Evolutionary conservation across 345 rosid genomes (phyloP), one percentile per base, ranked within the genome.

Genomic region (Arabis hirsuta): DNA sequence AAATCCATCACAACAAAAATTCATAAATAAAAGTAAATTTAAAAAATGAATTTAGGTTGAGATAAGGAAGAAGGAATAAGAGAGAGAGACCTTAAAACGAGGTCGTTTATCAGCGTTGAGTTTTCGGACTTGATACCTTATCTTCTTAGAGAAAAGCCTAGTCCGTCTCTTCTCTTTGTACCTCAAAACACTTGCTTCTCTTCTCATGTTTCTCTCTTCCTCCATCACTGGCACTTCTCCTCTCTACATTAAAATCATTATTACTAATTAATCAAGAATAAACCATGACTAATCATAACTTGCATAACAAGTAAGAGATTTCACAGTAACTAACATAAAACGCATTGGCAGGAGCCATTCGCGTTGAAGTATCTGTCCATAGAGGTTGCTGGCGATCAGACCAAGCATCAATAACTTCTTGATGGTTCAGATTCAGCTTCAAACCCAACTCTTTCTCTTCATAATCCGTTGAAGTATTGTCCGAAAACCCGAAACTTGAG

Each of bases 71-170:
- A 41, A 55, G 12, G 31, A 16, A 55, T 43, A 56, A 39, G 10
- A 62, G 50, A 13, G 9, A 8, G 2, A 16, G 26, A 85, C 96
- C 92, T 89, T 89, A 56, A 85, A 84, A 62, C 96, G 78, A 2
- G 92, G 96, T 77, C 96, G 85, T 81, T 85, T 83, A 71, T 87
- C 93, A 16, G 92, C 91, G 78, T 87, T 90, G 76, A 87, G 87
- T 60, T 90, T 90, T 72, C 92, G 80, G 44, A 87, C 90, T 81
- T 88, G 85, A 56, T 90, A 90, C 62, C 94, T 85, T 81, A 90
- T 90, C 88, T 82, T 86, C 84, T 90, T 88, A 45, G 87, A 86
- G 83, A 90, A 88, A 74, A 88, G 78, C 45, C 96, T 82, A 6
- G 67, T 72, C 47, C 78, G 91, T 12, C 90, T 81, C 72, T 90